Percentiles rank a stretch among this genome's conserved stretches.
Conservation (phyloP, 495 filamentous ascomycete species). For the Daldinia grandis region DNA sequence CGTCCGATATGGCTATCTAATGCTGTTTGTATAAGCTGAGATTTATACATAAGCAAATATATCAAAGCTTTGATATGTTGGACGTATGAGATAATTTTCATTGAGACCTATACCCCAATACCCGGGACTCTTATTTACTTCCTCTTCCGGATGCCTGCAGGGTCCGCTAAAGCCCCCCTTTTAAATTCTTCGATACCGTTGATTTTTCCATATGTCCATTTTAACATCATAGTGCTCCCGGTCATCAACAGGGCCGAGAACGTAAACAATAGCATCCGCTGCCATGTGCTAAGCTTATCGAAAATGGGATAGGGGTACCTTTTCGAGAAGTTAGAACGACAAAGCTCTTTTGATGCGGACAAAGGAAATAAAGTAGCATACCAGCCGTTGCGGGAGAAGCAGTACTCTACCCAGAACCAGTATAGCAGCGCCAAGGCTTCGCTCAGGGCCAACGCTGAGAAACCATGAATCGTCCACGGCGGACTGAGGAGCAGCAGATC, state of each 20-base stretch:
- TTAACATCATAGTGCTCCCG: constrained; percentile 69
- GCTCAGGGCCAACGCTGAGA: constrained; percentile 70
- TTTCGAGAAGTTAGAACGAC: constrained; percentile 19
- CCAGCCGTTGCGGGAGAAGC: constrained; percentile 79
- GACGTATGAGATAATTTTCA: neutral
- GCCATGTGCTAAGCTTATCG: constrained; percentile 64
- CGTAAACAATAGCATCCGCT: constrained; percentile 73
- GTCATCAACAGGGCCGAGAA: constrained; percentile 76
- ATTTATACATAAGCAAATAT: neutral
- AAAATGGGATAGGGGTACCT: constrained; percentile 93
- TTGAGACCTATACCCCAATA: neutral
- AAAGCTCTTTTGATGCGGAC: constrained; percentile 6
- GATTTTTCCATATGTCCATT: constrained; percentile 71
- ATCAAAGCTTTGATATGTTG: neutral
- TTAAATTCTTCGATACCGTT: constrained; percentile 68
- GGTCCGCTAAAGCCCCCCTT: constrained; percentile 41
- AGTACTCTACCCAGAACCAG: constrained; percentile 89
- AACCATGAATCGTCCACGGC: constrained; percentile 75
- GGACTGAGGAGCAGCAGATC: constrained; percentile 82
- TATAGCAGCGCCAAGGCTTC: constrained; percentile 74
- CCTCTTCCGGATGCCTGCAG: constrained; percentile 35
- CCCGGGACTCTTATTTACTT: neutral
- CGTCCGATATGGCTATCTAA: constrained; percentile 11
- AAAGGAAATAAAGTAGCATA: constrained; percentile 45
- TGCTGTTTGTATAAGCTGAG: neutral